Evolutionary conservation across 2,329 filamentous ascomycete genomes (phyloP).

Genomic region (Rhynchosporium secalis): DNA sequence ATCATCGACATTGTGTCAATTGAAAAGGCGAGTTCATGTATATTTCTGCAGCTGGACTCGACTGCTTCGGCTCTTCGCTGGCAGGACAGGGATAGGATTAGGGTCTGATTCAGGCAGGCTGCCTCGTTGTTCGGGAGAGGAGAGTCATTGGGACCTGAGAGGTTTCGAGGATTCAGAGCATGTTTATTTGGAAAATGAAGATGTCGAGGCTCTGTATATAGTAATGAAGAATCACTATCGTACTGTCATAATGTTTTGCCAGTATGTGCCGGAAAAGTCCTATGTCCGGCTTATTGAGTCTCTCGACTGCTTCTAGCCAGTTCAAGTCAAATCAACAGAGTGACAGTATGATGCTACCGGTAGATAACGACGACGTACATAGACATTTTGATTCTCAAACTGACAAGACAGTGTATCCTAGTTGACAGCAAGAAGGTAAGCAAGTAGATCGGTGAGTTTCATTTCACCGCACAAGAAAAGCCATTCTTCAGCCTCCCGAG

Average conservation of each 20-base stretch:
- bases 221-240: neutral
- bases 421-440: neutral
- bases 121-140: neutral
- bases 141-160: neutral
- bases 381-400: neutral
- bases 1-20: neutral
- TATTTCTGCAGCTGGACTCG: slow-evolving; percentile 1
- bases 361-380: no score
- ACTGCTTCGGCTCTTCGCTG: neutral
- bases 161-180: neutral
- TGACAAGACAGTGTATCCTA: neutral
- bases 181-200: neutral
- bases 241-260: neutral
- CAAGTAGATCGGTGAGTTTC: neutral
- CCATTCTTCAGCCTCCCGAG: neutral
- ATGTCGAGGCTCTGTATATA: neutral
- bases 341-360: neutral
- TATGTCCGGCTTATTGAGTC: no score
- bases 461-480: neutral
- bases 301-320: no score
- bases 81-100: neutral
- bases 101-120: slow-evolving; percentile 7
- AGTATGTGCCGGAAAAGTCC: no score
- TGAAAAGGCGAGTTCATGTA: neutral
- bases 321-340: neutral